Percentiles rank a stretch among this genome's conserved stretches.
Evolutionary conservation across 2,329 filamentous ascomycete species (phyloP).

Genomic region (Cryphonectria carpinicola): DNA sequence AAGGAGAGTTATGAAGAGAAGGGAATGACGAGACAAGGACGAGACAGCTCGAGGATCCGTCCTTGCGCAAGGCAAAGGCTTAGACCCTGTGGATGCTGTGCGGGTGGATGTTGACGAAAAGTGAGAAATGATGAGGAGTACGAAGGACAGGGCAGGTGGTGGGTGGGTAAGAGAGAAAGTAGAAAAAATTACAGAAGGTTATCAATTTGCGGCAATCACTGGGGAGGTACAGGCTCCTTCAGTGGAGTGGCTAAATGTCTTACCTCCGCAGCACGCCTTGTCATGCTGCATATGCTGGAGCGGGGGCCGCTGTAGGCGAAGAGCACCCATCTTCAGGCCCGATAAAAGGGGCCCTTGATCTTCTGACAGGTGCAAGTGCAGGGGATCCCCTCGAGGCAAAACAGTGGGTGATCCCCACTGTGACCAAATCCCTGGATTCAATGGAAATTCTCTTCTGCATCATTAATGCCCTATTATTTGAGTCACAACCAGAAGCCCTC

Average conservation of each 20-base stretch:
- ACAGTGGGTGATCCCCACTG: neutral
- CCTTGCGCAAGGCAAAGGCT: slow-evolving; percentile 26
- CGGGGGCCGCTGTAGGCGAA: neutral
- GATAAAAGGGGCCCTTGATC: neutral
- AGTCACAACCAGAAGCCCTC: neutral
- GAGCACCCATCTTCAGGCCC: neutral
- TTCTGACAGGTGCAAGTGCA: slow-evolving; percentile 15
- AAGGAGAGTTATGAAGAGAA: slow-evolving; percentile 24
- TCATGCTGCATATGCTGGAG: neutral
- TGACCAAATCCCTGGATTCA: neutral
- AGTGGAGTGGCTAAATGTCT: neutral
- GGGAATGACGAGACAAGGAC: slow-evolving; percentile 16
- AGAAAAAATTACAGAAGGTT: slow-evolving; percentile 2
- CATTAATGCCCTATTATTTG: neutral
- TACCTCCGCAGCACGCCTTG: neutral
- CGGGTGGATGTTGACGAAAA: neutral
- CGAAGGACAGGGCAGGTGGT: neutral
- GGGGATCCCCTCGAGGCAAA: slow-evolving; percentile 5
- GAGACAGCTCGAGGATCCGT: slow-evolving; percentile 24
- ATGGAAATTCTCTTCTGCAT: neutral
- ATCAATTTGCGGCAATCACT: neutral
- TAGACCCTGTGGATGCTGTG: slow-evolving; percentile 21
- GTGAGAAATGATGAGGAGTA: neutral
- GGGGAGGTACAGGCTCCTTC: neutral
- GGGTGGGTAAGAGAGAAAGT: slow-evolving; percentile 8